Conservation (phyloP, 129 eudicot genomes). For the Flaveria linearis region DNA sequence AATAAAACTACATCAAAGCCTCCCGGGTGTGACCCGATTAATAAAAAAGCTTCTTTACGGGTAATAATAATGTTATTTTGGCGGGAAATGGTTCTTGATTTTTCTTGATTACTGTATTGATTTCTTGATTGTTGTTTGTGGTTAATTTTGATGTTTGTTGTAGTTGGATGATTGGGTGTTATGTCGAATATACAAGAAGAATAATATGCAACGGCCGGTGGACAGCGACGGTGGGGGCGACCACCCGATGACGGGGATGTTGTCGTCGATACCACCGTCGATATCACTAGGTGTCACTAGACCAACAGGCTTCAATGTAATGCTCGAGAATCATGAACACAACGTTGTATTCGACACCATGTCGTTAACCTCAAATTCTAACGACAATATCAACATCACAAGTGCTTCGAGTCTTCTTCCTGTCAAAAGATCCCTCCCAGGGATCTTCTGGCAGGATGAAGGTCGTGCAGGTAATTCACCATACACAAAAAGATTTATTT, state of each 20-base stretch:
- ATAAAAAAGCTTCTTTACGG: conserved; percentile 71
- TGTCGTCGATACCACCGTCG: conserved; percentile 44
- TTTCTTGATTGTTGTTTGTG: not conserved
- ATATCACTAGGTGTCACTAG: conserved; percentile 37
- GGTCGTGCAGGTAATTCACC: conserved; percentile 32
- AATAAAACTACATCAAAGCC: conserved; percentile 60
- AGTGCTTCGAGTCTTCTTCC: conserved; percentile 38
- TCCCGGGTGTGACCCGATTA: conserved; percentile 57
- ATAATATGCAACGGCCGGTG: conserved; percentile 58
- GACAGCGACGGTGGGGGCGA: conserved; percentile 60
- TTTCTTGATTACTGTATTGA: not conserved
- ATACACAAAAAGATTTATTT: conserved; percentile 52
- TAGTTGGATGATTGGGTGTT: conserved; percentile 97
- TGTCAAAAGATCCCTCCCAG: conserved; percentile 45
- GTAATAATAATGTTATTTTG: conserved; percentile 30
- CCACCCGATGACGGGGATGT: conserved; percentile 48
- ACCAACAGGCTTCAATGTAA: conserved; percentile 42
- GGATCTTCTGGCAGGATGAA: conserved; percentile 61
- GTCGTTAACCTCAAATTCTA: conserved; percentile 29
- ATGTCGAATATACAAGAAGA: conserved; percentile 91
- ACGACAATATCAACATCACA: conserved; percentile 21
- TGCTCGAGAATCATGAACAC: conserved; percentile 48
- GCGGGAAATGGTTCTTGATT: too few species aligned
- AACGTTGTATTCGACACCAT: conserved; percentile 42
- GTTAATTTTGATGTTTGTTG: not conserved